phyloP scores from a whole-genome alignment of 73 alveolate genomes.

The Uronychia setigera region DNA sequence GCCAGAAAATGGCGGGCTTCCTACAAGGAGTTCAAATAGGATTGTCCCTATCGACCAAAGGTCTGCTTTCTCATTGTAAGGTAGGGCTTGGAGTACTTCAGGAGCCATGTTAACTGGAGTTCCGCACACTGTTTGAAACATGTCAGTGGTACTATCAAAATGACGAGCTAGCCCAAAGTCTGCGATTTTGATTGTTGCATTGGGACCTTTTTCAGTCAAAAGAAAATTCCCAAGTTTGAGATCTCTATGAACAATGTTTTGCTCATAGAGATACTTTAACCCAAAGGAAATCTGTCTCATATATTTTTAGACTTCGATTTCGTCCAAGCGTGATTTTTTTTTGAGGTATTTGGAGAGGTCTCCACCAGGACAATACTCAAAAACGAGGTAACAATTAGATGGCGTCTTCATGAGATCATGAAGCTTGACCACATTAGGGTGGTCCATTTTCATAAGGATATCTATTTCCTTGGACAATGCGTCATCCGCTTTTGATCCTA shows the following conservation, averaged over 20 bases:
- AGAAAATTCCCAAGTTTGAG: conserved; percentile 63
- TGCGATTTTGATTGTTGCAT: conserved; percentile 59
- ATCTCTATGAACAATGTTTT: conserved; percentile 68
- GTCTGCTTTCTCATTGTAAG: conserved; percentile 70
- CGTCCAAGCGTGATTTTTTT: conserved; percentile 62
- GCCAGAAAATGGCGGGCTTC: conserved; percentile 65
- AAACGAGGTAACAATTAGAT: conserved; percentile 12
- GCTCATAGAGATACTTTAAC: conserved; percentile 32
- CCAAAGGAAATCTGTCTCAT: conserved; percentile 80
- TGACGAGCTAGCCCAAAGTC: conserved; percentile 73
- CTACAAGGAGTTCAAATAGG: conserved; percentile 67
- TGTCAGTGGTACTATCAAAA: conserved; percentile 31
- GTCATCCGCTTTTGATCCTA: conserved; percentile 39
- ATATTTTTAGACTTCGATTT: conserved; percentile 76
- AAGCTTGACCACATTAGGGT: conserved; percentile 8
- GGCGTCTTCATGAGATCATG: conserved; percentile 12
- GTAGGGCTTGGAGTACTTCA: conserved; percentile 46
- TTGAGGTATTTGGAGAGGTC: conserved; percentile 30
- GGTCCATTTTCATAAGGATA: conserved; percentile 42
- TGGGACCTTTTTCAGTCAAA: conserved; percentile 40
- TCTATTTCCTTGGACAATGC: conserved; percentile 42
- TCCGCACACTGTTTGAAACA: conserved; percentile 68
- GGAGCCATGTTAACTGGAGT: conserved; percentile 88
- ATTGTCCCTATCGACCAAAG: conserved; percentile 74
- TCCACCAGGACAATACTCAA: conserved; percentile 32